Percentiles rank a stretch among this genome's conserved stretches.
phyloP scores from a whole-genome alignment of 176 grass and related monocot species.

The Carex myosuroides region DNA sequence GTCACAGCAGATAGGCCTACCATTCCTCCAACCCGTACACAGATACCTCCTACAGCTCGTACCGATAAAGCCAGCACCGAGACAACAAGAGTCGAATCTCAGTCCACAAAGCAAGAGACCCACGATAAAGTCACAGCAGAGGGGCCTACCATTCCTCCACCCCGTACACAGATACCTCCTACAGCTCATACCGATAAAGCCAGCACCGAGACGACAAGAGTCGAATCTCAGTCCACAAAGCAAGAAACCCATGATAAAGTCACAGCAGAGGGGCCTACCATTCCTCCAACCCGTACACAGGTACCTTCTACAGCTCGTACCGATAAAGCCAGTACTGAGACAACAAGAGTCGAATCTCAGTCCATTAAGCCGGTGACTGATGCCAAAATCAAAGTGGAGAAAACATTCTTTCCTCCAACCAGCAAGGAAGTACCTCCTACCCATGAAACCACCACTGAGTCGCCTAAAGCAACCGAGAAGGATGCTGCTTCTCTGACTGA shows the following conservation, averaged over 20 bases:
- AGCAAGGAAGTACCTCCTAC: too few species aligned
- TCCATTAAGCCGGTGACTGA: slow-evolving; percentile 8
- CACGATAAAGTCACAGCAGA: not conserved
- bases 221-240: not conserved
- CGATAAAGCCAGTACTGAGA: not conserved
- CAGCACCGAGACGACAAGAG: not conserved
- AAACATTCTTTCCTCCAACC: too few species aligned
- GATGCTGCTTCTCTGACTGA: not conserved
- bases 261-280: not conserved
- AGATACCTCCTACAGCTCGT: not conserved
- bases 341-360: not conserved
- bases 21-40: not conserved
- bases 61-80: not conserved
- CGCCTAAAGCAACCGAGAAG: not conserved
- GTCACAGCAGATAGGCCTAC: not conserved
- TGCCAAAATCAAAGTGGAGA: not conserved
- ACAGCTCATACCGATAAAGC: not conserved
- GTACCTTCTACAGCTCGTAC: not conserved
- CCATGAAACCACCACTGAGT: slow-evolving; percentile 3
- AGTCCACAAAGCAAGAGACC: not conserved
- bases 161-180: not conserved
- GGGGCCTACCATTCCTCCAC: not conserved
- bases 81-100: not conserved
- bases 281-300: not conserved
- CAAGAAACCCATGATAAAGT: not conserved